Evolutionary conservation across 352 stramenopile species (phyloP), one percentile per base, ranked within the genome.

Genomic region (Phytophthora constricta): DNA sequence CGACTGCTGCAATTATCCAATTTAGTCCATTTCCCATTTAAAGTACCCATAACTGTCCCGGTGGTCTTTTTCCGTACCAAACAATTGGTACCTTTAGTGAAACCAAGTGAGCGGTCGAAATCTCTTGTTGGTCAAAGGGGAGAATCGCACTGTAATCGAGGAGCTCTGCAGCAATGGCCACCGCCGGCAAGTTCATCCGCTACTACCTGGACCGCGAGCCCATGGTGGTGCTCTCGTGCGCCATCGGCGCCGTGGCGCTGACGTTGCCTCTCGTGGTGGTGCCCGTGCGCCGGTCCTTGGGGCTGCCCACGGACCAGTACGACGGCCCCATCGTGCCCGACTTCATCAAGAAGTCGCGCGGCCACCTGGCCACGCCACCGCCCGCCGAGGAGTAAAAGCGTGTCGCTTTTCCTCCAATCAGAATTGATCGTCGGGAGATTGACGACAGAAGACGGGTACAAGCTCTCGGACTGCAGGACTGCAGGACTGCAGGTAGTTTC

Each of bases 291-390:
- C 89, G 89, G 68, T 94, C 84, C 46, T 79, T 96, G 68, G 89
- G 89, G 4, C 77, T 94, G 49, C 89, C 89, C 11, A 96, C 89
- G 48, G 87, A 96, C 72, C 89, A 96, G 72, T 96, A 96, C 80
- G 89, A 96, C 72, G 89, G 89, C 50, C 89, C 89, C 13, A 84
- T 88, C 72, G 79, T 95, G 56, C 87, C 87, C 7, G 84, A 82
- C 57, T 84, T 70, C 60, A 82, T 92, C 33, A 79, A 85, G 62
- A 92, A 91, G 74, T 92, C 84, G 53, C 85, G 85, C 63, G 86
- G 84, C 51, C 74, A 90, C 80, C 63, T 93, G 60, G 83, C 68
- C 25, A 71, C 58, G 39, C 72, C 63, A 46, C 47, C 58, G 19
- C 45, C 51, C 42, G 69, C 72, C 52, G 74, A 87, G 76, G 67